Conservation (phyloP, 2,329 filamentous ascomycete species). For the Claviceps sp. region DNA sequence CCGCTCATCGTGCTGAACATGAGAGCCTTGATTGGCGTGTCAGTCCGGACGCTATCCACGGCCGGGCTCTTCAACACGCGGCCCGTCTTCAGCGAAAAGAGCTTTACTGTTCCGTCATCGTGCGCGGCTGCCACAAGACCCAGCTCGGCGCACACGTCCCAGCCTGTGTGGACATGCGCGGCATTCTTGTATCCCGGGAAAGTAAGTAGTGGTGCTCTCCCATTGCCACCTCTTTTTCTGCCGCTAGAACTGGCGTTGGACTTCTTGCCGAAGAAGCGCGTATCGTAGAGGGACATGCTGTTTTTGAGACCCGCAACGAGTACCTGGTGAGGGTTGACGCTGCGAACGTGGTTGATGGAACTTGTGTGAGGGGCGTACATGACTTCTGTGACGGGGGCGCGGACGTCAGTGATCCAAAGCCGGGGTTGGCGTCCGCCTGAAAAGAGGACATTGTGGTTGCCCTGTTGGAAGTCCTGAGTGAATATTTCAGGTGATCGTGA, state of each 20-base stretch:
- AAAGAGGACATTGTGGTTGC: conserved; percentile 31
- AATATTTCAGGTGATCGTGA: conserved; percentile 27
- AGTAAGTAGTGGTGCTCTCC: conserved; percentile 25
- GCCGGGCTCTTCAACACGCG: conserved; percentile 18
- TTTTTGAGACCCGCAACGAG: conserved; percentile 37
- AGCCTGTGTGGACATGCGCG: conserved; percentile 34
- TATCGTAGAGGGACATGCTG: conserved; percentile 42
- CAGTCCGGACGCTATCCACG: conserved; percentile 12
- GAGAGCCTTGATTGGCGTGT: conserved; percentile 26
- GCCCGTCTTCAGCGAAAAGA: conserved; percentile 38
- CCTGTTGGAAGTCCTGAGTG: conserved; percentile 32
- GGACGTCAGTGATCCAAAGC: conserved; percentile 33
- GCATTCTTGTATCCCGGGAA: conserved; percentile 39
- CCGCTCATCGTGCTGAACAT: conserved; percentile 31
- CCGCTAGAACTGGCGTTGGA: conserved; percentile 8
- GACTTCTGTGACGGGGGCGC: conserved; percentile 22
- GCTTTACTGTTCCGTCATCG: conserved; percentile 30
- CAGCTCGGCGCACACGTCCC: conserved; percentile 33
- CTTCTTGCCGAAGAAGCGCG: conserved; percentile 27
- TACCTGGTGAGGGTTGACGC: conserved; percentile 34
- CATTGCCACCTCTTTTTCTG: conserved; percentile 3
- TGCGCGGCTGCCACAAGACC: conserved; percentile 42
- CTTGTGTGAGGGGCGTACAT: conserved; percentile 22
- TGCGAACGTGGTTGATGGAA: conserved; percentile 35
- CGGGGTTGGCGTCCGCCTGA: conserved; percentile 36